Evolutionary conservation across 2,329 filamentous ascomycete species (phyloP).

Genomic region (Scorias spongiosa): DNA sequence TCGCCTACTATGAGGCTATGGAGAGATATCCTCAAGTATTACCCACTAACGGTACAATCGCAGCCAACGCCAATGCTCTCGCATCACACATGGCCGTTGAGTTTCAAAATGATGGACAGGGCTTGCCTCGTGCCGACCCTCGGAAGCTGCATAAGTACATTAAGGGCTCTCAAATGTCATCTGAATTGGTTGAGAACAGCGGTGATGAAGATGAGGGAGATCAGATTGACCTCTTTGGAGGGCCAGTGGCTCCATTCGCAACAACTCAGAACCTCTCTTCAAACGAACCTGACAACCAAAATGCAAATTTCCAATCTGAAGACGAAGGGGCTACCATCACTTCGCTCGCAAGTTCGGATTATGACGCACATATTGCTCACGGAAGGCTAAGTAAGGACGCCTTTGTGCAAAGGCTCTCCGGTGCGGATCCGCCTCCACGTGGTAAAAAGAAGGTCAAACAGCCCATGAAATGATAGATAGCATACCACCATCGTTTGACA

Average conservation of each 20-base stretch:
- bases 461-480: no score
- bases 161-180: background rate
- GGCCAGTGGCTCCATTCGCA: background rate
- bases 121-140: background rate
- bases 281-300: background rate
- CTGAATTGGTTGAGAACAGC: background rate
- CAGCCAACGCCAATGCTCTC: background rate
- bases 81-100: background rate
- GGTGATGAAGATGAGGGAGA: background rate
- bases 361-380: background rate
- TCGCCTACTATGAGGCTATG: constrained; percentile 15
- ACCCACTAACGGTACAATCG: background rate
- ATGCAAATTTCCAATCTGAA: background rate
- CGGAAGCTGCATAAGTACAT: background rate
- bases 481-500: no score
- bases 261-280: background rate
- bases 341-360: background rate
- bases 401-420: no score
- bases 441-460: no score
- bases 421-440: no score
- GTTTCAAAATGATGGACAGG: background rate
- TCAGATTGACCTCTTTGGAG: background rate
- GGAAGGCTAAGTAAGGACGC: no score
- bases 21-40: constrained; percentile 5
- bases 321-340: background rate